Base-by-base conservation (phyloP, 1,139 yeast species). In the Suhomyces atakaporum region DNA sequence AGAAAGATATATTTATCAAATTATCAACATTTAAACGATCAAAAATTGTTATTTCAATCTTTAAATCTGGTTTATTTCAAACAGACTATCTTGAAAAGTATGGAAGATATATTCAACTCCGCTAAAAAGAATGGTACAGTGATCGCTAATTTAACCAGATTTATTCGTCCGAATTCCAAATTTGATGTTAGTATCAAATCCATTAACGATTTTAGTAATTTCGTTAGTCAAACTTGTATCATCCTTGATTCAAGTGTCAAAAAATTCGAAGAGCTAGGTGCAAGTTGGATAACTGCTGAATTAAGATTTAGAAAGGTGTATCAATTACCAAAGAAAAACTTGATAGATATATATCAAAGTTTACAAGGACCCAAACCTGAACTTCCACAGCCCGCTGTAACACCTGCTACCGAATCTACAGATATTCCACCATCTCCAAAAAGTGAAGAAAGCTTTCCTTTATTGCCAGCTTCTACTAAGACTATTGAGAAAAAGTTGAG, bases 81-180 rank as follows among this genome's bases (percentile, higher is more conserved):
- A 39, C 45, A 41, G 30, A 53, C 43, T 27, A 39, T 65, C 2
- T 49, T 78, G 28, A 59, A 54, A 10, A 57, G 58, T 12, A 57
- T 75, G 44, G 75, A 73, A 23, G 73, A 68, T 4, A 55, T 62
- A 28, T 75, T 77, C 53, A 69, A 69, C 38, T 58, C 66, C 4
- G 54, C 75, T 10, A 77, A 66, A 46, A 77, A 73, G 44, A 79
- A 77, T 47, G 79, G 79, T 9, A 64, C 75, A 12, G 51, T 79
- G 16, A 58, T 78, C 25, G 77, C 82, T 7, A 67, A 69, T 6
- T 60, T 79, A 25, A 64, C 79, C 0, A 64, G 77, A 39, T 66
- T 73, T 25, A 61, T 79, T 2, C 62, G 81, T 30, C 72, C 71
- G 42, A 73, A 70, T 28, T 58, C 78, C 1, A 43, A 43, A 16